Evolutionary conservation across 1,284 basidiomycete species (phyloP).

Genomic region (Athelia psychrophila): DNA sequence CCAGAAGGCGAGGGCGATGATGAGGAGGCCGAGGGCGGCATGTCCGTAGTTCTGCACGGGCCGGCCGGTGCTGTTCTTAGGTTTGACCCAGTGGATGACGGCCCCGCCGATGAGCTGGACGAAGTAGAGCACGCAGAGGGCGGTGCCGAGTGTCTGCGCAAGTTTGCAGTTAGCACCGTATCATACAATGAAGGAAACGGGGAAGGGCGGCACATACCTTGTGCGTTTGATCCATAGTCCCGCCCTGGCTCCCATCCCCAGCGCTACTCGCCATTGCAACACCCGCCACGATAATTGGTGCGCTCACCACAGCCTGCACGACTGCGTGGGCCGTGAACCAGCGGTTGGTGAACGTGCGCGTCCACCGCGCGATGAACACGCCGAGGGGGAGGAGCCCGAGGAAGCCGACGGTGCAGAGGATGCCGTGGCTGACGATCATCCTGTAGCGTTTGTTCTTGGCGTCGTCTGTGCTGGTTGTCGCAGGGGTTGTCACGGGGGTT

Average conservation of each 20-base stretch:
- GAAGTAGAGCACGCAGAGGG: slow-evolving; percentile 58
- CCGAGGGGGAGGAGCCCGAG: slow-evolving; percentile 58
- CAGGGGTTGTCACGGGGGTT: no score
- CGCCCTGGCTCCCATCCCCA: slow-evolving; percentile 34
- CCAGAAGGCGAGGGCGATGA: slow-evolving; percentile 49
- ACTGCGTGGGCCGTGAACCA: slow-evolving; percentile 61
- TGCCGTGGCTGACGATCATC: slow-evolving; percentile 51
- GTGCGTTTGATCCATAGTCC: slow-evolving; percentile 48
- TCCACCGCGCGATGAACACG: slow-evolving; percentile 54
- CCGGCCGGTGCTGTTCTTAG: slow-evolving; percentile 31
- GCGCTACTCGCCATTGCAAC: slow-evolving; percentile 47
- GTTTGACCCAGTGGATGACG: slow-evolving; percentile 58
- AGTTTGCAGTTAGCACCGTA: no score
- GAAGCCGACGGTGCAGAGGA: slow-evolving; percentile 51
- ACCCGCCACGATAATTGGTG: slow-evolving; percentile 49
- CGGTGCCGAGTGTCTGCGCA: slow-evolving; percentile 59
- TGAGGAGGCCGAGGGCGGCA: slow-evolving; percentile 48
- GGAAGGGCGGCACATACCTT: slow-evolving; percentile 47
- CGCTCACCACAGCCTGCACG: slow-evolving; percentile 43
- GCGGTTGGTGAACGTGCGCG: slow-evolving; percentile 46
- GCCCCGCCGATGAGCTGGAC: slow-evolving; percentile 56
- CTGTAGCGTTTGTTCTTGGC: no score
- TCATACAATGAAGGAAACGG: no score
- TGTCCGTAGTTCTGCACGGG: slow-evolving; percentile 60
- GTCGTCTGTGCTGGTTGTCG: no score